phyloP scores from a whole-genome alignment of 768 basidiomycete genomes.

The Pleurotus salmoneostramineus region DNA sequence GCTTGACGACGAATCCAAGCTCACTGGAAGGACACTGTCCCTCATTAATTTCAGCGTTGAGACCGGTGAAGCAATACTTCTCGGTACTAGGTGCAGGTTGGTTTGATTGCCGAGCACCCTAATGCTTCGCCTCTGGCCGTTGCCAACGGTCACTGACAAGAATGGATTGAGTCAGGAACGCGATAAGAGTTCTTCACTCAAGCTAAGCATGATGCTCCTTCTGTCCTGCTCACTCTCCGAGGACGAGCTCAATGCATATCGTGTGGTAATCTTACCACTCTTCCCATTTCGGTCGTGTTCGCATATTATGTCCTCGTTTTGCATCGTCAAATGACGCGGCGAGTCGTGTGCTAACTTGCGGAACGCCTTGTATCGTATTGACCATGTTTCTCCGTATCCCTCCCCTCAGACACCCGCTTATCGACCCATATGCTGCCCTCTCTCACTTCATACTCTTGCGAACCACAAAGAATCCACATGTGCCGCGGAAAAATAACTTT shows the following conservation, averaged over 20 bases:
- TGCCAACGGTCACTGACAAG: neutral
- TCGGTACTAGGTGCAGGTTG: neutral
- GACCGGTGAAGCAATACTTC: neutral
- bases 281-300: neutral
- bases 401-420: neutral
- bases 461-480: slow-evolving; percentile 5
- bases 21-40: too few relatives aligned
- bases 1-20: neutral
- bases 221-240: neutral
- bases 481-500: neutral
- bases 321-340: neutral
- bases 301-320: neutral
- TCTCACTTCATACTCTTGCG: slow-evolving; percentile 1
- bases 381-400: neutral
- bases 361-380: neutral
- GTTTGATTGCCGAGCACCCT: neutral
- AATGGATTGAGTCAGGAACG: neutral
- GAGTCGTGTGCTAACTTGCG: neutral
- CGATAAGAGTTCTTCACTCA: neutral
- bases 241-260: neutral
- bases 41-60: too few relatives aligned
- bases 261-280: neutral
- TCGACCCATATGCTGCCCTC: neutral
- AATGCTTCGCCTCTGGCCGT: neutral
- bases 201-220: neutral